Evolutionary conservation across 495 filamentous ascomycete genomes (phyloP), one percentile per base, ranked within the genome.

Genomic region (Parathielavia hyrcaniae): DNA sequence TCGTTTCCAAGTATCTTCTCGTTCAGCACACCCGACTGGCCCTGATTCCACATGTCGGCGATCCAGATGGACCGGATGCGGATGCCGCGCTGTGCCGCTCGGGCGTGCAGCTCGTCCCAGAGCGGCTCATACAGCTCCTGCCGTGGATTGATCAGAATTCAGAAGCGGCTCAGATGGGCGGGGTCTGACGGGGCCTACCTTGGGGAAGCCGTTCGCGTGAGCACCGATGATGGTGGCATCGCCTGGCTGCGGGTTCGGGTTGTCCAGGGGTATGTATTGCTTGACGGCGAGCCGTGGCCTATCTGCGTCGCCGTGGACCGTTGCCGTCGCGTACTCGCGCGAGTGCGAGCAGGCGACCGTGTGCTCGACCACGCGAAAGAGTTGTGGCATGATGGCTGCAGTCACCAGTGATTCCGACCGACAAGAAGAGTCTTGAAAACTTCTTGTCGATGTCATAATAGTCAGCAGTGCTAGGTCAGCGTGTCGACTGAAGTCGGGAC

Each of bases 131-230:
- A 96, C 17, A 95, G 77, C 74, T 75, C 91, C 85, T 90, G 58
- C 1, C 3, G n/a, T 1, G 4, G 4, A 34, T 38, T 22, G 4
- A 34, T 38, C 14, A 50, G 17, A 17, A 9, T 9, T 4, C 2
- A 17, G 19, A 22, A 6, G 14, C 26, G 19, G 22, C 12, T 16
- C 14, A 39, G 8, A 20, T 17, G 48, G 4, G 3, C 6, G 0
- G 5, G 14, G 6, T 10, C 22, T 39, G 36, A 3, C 4, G 12
- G 12, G 5, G 26, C 26, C n/a, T n/a, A 86, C 86, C 76, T 96
- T 96, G n/a, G 87, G 86, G 63, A 95, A 92, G 50, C 87, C 90
- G 73, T 92, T 95, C 12, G 89, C 91, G 71, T 92, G 88, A 12
- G 88, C 84, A 19, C 79, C 89, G 55, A 96, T 81, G 63, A 96